Base-by-base conservation (phyloP, 176 grass and related monocot species). In the Lolium rigidum region DNA sequence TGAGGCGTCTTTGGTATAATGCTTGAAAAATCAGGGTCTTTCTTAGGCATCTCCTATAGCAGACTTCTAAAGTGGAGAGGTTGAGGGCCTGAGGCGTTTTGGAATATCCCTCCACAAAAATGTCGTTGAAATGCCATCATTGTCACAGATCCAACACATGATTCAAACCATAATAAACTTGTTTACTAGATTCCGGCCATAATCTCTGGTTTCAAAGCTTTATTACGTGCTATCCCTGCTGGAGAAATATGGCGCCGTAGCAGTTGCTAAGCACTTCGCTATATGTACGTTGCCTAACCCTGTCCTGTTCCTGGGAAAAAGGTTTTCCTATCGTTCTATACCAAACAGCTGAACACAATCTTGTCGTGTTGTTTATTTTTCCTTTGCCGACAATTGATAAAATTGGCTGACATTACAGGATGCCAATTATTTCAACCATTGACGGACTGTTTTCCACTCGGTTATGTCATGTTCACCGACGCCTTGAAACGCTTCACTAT, bases 361-460 rank as follows among this genome's bases (percentile, higher is more conserved):
- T 76, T 82, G 70, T 77, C 43, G 14, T 18, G 17, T 31, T 60
- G 17, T 7, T 65, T 62, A 9, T 16, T 20, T 87, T 82, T 18
- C 15, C 58, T 56, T 76, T 8, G 49, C 10, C 24, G 10, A 63
- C 48, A 28, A 9, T 35, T 37, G 54, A 50, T 43, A 60, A 35
- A 24, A 70, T 47, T 37, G 35, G 31, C 12, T 28, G 14, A 8
- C 41, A 43, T 39, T 18, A 66, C 75, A n/a, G 10, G 25, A 35
- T 47, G 15, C 61, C 25, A 44, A 63, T 21, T 43, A 20, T 76
- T 80, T 83, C 86, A 71, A 61, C 25, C 14, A 18, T n/a, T 26
- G 52, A 60, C 16, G 18, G 39, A 9, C 9, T 21, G 37, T 43
- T 41, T 22, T 11, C 41, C 57, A 64, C 21, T 18, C 21, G 24